Evolutionary conservation across 1,284 basidiomycete species (phyloP).

Genomic region (Ceratobasidium sp.): DNA sequence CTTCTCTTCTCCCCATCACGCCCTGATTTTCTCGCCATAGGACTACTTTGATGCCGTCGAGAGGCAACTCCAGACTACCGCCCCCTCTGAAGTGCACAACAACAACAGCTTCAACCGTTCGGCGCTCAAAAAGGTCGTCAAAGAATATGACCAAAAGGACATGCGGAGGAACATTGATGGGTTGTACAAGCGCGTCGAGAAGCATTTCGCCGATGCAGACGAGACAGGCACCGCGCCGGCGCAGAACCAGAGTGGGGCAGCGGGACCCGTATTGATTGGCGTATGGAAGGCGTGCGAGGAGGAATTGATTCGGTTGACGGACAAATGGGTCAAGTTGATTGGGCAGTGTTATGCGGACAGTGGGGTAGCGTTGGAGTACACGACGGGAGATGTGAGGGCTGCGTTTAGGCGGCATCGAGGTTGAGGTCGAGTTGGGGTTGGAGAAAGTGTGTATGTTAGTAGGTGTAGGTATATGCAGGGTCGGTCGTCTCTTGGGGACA

Average conservation of each 20-base stretch:
- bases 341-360: conserved; percentile 80
- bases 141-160: conserved; percentile 90
- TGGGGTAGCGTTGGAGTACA: conserved; percentile 79
- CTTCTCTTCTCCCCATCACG: conserved; percentile 2
- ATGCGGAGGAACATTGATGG: conserved; percentile 87
- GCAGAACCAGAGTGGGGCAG: conserved; percentile 52
- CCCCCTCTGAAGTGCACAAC: conserved; percentile 81
- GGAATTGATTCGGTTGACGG: conserved; percentile 79
- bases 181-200: conserved; percentile 92
- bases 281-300: conserved; percentile 92
- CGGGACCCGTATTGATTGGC: conserved; percentile 78
- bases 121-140: conserved; percentile 84
- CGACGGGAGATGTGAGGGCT: conserved; percentile 58
- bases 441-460: no score
- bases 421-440: not conserved
- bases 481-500: no score
- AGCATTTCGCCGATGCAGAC: conserved; percentile 84
- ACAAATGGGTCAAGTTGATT: conserved; percentile 75
- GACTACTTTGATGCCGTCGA: conserved; percentile 97
- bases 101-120: conserved; percentile 83
- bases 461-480: no score
- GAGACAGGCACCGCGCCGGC: conserved; percentile 65
- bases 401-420: conserved; percentile 76
- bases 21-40: conserved; percentile 59
- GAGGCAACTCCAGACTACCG: conserved; percentile 82